These are phyloP conservation scores for Mortierella antarctica DNA, from an alignment of 192 early-diverging fungal species.

Conservation along the genomic window DNA sequence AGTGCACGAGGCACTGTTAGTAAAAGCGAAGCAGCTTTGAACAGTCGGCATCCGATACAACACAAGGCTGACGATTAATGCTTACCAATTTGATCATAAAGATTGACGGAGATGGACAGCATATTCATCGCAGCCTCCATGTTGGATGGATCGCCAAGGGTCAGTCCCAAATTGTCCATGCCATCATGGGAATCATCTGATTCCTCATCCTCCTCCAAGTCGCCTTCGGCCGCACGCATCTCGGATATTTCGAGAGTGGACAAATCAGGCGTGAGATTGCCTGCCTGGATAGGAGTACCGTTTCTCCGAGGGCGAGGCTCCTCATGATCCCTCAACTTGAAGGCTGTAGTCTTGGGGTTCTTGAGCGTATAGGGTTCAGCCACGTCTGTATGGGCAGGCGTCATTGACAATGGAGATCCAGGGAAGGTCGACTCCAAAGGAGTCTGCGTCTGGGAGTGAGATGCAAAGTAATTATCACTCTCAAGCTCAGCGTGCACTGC, in stretches of 20 bases:
- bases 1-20: not conserved
- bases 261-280: conserved; percentile 17
- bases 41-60: not conserved
- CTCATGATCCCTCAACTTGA: conserved; percentile 64
- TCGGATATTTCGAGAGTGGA: conserved; percentile 26
- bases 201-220: conserved; percentile 15
- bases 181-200: conserved; percentile 31
- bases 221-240: not conserved
- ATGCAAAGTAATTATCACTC: conserved; percentile 47
- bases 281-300: conserved; percentile 4
- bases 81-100: conserved; percentile 80
- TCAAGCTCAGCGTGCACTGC: conserved; percentile 38
- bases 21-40: not conserved
- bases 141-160: conserved; percentile 72
- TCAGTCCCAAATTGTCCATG: conserved; percentile 65
- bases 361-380: conserved; percentile 29
- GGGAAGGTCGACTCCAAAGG: conserved; percentile 34
- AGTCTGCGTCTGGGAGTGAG: conserved; percentile 20
- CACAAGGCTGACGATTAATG: not conserved
- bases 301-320: conserved; percentile 32
- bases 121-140: conserved; percentile 68
- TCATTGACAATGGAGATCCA: conserved; percentile 28
- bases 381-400: conserved; percentile 18
- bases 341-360: conserved; percentile 45
- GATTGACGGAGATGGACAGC: conserved; percentile 70